Evolutionary conservation across 768 basidiomycete genomes (phyloP), one percentile per base, ranked within the genome.

Genomic region (Psilocybe sp.): DNA sequence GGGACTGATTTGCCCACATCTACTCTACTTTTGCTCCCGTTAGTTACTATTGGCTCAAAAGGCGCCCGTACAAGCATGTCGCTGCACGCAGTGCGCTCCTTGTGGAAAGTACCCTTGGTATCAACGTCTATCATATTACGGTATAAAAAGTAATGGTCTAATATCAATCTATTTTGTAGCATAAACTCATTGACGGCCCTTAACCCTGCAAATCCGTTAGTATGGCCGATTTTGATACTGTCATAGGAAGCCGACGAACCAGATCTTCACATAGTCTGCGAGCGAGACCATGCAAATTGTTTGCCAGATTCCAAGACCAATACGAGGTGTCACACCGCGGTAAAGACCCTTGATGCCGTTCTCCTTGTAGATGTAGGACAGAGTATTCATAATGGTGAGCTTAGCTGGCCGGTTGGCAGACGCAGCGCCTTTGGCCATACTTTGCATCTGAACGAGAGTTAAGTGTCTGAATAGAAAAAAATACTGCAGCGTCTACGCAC

Each of bases 261-360:
- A 93, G 49, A 73, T 77, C 68, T 94, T 96, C 56, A 98, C 94
- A 64, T 94, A 94, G 71, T 98, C 95, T 15, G 95, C 94, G 56
- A 98, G 87, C 16, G 92, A 94, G 58, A 98, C 96, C 96, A 99
- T 99, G 78, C 97, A 99, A 58, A 98, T 78, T 6, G 93, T 97
- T 71, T 97, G 93, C 93, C 93, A 97, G 65, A 96, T 81, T 52
- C 96, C 94, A 52, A 99, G 83, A 54, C 84, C 97, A 61, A 99
- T 92, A 51, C 97, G 91, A 51, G 97, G 97, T 0, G 94, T 92
- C 16, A 99, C 96, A 60, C 97, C 97, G 43, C 97, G 86, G 77
- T 99, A 99, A 31, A 99, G 77, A 31, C 96, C 97, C 70, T 89
- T 93, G 63, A 99, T 76, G 47, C 97, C 97, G 67, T 96, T 98